These are phyloP conservation scores for Annona squamosa DNA, from an alignment of 164 flowering plant genomes.

Conservation along the genomic window DNA sequence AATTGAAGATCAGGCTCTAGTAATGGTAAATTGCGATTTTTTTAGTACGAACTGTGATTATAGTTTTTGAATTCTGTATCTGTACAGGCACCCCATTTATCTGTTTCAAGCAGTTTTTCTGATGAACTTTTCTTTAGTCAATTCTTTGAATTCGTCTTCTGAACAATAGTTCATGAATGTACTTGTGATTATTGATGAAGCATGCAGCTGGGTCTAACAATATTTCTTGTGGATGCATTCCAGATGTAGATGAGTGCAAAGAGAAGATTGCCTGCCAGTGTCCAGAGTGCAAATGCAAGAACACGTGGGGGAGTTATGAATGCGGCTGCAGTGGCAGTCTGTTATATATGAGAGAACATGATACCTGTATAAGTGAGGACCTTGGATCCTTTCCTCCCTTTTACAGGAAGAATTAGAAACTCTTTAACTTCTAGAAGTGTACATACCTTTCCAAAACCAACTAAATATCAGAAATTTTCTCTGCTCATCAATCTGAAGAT, in stretches of 20 bases:
- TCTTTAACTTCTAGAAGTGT: too few relatives aligned
- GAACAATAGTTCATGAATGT: neutral
- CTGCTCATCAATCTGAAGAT: too few relatives aligned
- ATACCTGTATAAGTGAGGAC: constrained; percentile 79
- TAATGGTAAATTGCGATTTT: too few relatives aligned
- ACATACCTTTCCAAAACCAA: too few relatives aligned
- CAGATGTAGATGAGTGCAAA: constrained; percentile 93
- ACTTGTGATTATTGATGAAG: neutral
- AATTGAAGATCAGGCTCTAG: too few relatives aligned
- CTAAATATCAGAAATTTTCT: too few relatives aligned
- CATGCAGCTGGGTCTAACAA: neutral
- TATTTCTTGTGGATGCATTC: constrained; percentile 1
- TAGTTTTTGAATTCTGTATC: too few relatives aligned
- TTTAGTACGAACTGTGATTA: too few relatives aligned
- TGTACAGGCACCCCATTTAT: neutral
- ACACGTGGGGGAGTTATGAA: constrained; percentile 92
- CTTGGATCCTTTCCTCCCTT: neutral
- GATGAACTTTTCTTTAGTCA: neutral
- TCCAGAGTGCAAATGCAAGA: constrained; percentile 83
- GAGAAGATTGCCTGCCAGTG: constrained; percentile 83
- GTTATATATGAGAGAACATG: constrained; percentile 81
- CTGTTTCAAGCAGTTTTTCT: neutral
- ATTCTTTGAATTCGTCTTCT: neutral
- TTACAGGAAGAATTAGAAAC: too few relatives aligned
- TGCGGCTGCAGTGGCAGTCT: constrained; percentile 69